Percentiles rank a stretch among this genome's conserved stretches.
Conservation (phyloP, 2,329 filamentous ascomycete species). For the Fusarium hostae region DNA sequence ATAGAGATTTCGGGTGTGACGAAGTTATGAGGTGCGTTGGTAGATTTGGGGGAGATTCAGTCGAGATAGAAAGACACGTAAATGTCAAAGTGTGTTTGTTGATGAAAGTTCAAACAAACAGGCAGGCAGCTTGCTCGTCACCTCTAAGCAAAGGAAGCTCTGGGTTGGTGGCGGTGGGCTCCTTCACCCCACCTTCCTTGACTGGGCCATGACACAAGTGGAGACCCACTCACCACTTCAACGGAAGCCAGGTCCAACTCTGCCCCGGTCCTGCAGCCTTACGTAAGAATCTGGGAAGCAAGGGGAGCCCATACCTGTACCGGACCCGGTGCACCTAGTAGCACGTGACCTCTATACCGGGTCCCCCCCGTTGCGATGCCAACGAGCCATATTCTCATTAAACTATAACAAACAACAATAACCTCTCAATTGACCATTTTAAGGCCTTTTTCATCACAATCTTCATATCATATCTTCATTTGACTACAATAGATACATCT, state of each 20-base stretch:
- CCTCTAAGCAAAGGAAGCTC: slow-evolving; percentile 42
- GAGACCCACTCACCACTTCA: slow-evolving; percentile 40
- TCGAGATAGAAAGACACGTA: not conserved
- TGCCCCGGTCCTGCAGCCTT: slow-evolving; percentile 39
- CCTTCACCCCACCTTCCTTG: slow-evolving; percentile 31
- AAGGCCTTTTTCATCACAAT: too few relatives aligned
- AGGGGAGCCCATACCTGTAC: too few relatives aligned
- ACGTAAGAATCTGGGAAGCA: slow-evolving; percentile 44
- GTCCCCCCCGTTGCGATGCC: too few relatives aligned
- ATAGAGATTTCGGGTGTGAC: not conserved
- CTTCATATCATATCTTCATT: too few relatives aligned
- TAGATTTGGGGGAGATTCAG: not conserved
- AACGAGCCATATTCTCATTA: too few relatives aligned
- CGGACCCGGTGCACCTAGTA: too few relatives aligned
- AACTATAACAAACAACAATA: too few relatives aligned
- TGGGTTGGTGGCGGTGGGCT: slow-evolving; percentile 40
- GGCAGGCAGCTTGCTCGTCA: slow-evolving; percentile 46
- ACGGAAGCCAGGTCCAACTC: not conserved
- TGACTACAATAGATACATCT: too few relatives aligned
- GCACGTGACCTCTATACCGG: too few relatives aligned
- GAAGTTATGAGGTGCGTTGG: not conserved
- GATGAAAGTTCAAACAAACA: slow-evolving; percentile 14
- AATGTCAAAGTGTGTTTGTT: not conserved
- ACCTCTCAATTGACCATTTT: too few relatives aligned
- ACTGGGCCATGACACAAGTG: slow-evolving; percentile 26